phyloP scores from a whole-genome alignment of 306 rosid genomes.

The Dryas drummondii region DNA sequence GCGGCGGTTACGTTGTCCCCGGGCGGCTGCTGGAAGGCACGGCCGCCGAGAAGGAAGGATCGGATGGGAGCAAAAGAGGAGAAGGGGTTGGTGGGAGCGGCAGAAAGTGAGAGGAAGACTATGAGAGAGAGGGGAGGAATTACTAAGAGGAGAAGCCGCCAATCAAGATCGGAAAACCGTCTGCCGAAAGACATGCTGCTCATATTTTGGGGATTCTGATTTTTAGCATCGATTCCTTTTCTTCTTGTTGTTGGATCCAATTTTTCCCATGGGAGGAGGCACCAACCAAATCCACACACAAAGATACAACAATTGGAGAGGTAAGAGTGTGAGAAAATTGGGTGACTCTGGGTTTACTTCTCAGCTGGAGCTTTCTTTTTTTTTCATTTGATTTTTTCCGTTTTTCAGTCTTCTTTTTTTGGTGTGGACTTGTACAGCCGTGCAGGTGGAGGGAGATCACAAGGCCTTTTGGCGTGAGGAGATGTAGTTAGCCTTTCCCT shows the following conservation, averaged over 20 bases:
- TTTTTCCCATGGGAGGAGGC: not conserved
- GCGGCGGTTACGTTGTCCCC: not conserved
- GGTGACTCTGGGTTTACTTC: constrained; percentile 17
- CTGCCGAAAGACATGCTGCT: constrained; percentile 25
- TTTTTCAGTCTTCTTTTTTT: not conserved
- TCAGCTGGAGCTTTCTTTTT: not conserved
- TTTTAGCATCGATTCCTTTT: constrained; percentile 21
- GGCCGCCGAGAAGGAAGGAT: constrained; percentile 29
- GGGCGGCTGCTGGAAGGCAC: constrained; percentile 20
- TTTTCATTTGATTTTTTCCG: not conserved
- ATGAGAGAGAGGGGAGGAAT: constrained; percentile 51
- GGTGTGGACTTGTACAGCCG: not conserved
- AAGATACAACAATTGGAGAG: not conserved
- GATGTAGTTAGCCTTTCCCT: too few relatives aligned
- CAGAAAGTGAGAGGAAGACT: constrained; percentile 38
- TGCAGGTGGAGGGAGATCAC: constrained; percentile 3
- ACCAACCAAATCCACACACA: not conserved
- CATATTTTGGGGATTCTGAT: constrained; percentile 19
- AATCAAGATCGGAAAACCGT: constrained; percentile 40
- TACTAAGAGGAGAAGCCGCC: constrained; percentile 49
- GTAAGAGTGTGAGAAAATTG: not conserved
- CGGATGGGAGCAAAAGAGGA: constrained; percentile 36
- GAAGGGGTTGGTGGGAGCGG: constrained; percentile 30
- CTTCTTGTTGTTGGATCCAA: not conserved
- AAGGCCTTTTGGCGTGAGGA: constrained; percentile 4